Evolutionary conservation across 1,284 basidiomycete genomes (phyloP), one percentile per base, ranked within the genome.

Genomic region (Afroboletus lepidellus): DNA sequence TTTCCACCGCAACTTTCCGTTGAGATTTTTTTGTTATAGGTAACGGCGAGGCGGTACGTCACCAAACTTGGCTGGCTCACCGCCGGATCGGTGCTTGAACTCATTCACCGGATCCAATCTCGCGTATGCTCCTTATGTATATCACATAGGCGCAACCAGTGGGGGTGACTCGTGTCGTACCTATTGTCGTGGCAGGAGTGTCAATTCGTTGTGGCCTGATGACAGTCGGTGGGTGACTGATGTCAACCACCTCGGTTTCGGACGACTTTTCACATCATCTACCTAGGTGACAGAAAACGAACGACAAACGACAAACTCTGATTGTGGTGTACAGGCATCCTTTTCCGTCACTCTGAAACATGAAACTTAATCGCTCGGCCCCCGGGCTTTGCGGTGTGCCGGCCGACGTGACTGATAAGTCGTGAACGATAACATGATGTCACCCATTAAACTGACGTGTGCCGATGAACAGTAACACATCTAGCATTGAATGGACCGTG

Each of bases 11-110:
- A n/a, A 51, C 27, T 48, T 47, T 51, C 50, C 53, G 38, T 46
- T 41, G 20, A 33, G 23, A 21, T 56, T 49, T 33, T 47, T 33
- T 47, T 45, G 15, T 51, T 25, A 36, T 53, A 38, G 58, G 55
- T 54, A 62, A 57, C 51, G 42, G 8, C 34, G 48, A 46, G 59
- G 60, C 53, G 32, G 57, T 58, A 50, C 61, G 25, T 45, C 51
- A 44, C 48, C 50, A 39, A 51, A 62, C 49, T 1, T 16, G 54
- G 52, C 41, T 24, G 41, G 34, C 32, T 57, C 55, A 38, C 53
- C 47, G 47, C 34, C 55, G 29, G 37, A 12, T 59, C 49, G 43
- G 60, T 45, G 16, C 51, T 50, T 51, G 46, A 44, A 37, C 46
- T 45, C 53, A 50, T 52, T 34, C 42, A 45, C 39, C 52, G 57